Percentiles rank a stretch among this genome's conserved stretches.
Evolutionary conservation across 108 stramenopile species (phyloP).

Genomic region (Discostella pseudostelligera): DNA sequence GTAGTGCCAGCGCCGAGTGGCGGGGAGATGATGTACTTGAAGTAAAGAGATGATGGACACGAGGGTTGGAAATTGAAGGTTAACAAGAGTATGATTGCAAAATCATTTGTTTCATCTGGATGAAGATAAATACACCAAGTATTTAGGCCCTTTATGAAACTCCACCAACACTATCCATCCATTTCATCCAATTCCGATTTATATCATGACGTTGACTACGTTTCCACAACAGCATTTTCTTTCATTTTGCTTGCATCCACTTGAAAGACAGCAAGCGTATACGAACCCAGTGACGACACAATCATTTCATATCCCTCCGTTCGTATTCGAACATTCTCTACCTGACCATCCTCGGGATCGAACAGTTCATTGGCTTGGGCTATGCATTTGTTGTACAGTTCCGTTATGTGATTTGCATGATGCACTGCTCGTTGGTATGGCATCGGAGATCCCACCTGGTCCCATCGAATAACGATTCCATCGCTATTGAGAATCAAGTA

Average conservation of each 20-base stretch:
- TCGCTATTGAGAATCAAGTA: slow-evolving; percentile 82
- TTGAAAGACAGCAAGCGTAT: slow-evolving; percentile 67
- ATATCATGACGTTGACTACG: neutral
- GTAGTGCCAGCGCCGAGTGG: slow-evolving; percentile 77
- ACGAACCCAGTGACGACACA: slow-evolving; percentile 66
- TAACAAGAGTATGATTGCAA: too few species aligned
- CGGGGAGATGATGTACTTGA: slow-evolving; percentile 84
- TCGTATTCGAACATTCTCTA: slow-evolving; percentile 71
- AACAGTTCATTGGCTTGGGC: slow-evolving; percentile 64
- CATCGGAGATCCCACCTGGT: slow-evolving; percentile 52
- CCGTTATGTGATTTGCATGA: slow-evolving; percentile 68
- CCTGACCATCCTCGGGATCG: slow-evolving; percentile 59
- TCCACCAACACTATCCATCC: too few species aligned
- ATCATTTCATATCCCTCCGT: slow-evolving; percentile 81
- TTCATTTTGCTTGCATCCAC: slow-evolving; percentile 20
- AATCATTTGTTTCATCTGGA: too few species aligned
- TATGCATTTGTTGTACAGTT: slow-evolving; percentile 62
- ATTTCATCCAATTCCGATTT: too few species aligned
- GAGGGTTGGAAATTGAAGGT: too few species aligned
- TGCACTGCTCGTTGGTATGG: slow-evolving; percentile 69
- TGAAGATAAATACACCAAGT: too few species aligned
- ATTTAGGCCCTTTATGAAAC: too few species aligned
- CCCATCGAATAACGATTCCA: slow-evolving; percentile 84
- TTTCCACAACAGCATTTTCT: neutral
- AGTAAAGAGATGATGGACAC: slow-evolving; percentile 43